Evolutionary conservation across 2,329 filamentous ascomycete species (phyloP), one percentile per base, ranked within the genome.

Genomic region (Colletotrichum lentis): DNA sequence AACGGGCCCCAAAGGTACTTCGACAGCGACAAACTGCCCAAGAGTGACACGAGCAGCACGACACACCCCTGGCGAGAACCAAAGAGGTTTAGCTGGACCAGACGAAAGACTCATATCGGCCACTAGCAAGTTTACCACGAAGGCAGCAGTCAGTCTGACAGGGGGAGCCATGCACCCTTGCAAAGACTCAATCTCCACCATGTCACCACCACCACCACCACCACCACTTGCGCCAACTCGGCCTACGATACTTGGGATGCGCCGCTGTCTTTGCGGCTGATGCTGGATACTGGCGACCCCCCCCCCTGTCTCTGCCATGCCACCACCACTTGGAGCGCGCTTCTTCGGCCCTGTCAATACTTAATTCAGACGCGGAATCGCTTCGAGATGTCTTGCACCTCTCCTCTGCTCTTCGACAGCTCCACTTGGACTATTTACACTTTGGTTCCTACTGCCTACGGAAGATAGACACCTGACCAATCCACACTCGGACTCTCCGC

Each of bases 121-220:
- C 62, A 61, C 55, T 56, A 44, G 20, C 56, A 46, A 35, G 27
- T 8, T 27, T 7, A 8, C 20, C 20, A n/a, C 27, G 44, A 53
- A 68, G 66, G 66, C 66, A 68, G 66, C 64, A 60, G 55, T 39
- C 43, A n/a, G n/a, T n/a, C n/a, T 52, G 55, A 55, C 66, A 68
- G 65, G 65, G 61, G 35, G 41, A 12, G 39, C 46, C 52, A 41
- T 47, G 24, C 58, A 67, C 31, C 43, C 64, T 61, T 56, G 47
- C 63, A 55, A 64, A 53, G 61, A 47, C 49, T 65, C 49, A 60
- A 49, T 68, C 61, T 65, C 65, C 65, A 64, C 65, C 54, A 68
- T 50, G 12, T 50, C 49, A 49, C 44, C 35, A 56, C 10, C 61
- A 43, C 49, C 6, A 27, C 27, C 6, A 27, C 27, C 27, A 27